Conservation (phyloP, 2,329 filamentous ascomycete genomes). For the Aspergillus japonicus region DNA sequence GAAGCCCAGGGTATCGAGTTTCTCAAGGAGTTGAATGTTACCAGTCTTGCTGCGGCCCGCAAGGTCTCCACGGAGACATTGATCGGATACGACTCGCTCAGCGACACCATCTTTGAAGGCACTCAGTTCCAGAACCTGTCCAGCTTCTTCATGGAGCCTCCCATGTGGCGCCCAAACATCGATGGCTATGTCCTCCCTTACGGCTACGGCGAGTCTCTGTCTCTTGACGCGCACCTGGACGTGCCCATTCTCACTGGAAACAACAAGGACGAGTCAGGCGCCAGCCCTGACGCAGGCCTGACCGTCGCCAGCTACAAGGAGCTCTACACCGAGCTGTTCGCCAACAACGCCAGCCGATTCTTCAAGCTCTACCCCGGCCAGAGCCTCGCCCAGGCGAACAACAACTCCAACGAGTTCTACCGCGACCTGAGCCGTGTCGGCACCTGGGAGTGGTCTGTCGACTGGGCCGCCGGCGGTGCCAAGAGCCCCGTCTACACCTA, state of each 20-base stretch:
- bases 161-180: constrained; percentile 29
- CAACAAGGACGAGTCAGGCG: constrained; percentile 30
- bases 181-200: constrained; percentile 31
- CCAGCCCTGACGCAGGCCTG: constrained; percentile 1
- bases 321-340: constrained; percentile 21
- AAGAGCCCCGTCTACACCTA: constrained; percentile 30
- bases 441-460: constrained; percentile 27
- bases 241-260: constrained; percentile 32
- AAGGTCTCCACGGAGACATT: constrained; percentile 38
- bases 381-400: constrained; percentile 20
- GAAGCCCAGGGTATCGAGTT: constrained; percentile 30
- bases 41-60: constrained; percentile 42
- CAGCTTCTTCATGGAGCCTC: constrained; percentile 19
- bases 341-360: constrained; percentile 15
- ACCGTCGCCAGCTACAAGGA: constrained; percentile 17
- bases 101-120: constrained; percentile 23
- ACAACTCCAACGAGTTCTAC: constrained; percentile 24
- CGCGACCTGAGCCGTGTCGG: constrained; percentile 25
- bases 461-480: constrained; percentile 26
- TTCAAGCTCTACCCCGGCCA: constrained; percentile 26
- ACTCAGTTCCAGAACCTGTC: constrained; percentile 26
- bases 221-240: constrained; percentile 19
- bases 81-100: constrained; percentile 24
- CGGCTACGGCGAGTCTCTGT: constrained; percentile 22
- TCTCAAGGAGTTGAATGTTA: constrained; percentile 40